These are phyloP conservation scores for Citrus inodora DNA, from an alignment of 345 rosid species.

Conservation along the genomic window DNA sequence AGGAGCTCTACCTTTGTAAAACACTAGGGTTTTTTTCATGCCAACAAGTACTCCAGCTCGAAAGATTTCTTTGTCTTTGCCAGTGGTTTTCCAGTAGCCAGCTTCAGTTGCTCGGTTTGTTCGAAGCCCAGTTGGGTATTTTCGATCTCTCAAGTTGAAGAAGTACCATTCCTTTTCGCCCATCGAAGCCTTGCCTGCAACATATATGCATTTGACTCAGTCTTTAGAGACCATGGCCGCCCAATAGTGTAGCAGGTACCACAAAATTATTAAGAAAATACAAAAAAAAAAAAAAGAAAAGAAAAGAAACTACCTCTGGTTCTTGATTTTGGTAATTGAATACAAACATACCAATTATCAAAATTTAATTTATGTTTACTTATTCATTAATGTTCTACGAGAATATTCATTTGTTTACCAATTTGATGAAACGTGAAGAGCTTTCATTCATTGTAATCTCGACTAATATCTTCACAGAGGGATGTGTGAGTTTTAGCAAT, in stretches of 20 bases:
- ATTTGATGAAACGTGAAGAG: neutral
- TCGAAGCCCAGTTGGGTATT: slow-evolving; percentile 94
- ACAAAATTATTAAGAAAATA: too few species aligned
- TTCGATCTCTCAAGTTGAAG: slow-evolving; percentile 79
- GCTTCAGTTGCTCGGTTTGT: slow-evolving; percentile 94
- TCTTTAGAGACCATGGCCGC: neutral
- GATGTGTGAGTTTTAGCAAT: neutral
- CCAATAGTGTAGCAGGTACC: too few species aligned
- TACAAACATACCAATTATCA: neutral
- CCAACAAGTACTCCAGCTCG: slow-evolving; percentile 64
- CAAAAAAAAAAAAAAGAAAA: neutral
- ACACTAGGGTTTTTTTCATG: slow-evolving; percentile 97
- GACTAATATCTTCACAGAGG: neutral
- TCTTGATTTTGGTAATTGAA: neutral
- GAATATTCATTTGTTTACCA: neutral
- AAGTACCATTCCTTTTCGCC: slow-evolving; percentile 98
- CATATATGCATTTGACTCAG: neutral
- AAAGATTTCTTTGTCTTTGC: slow-evolving; percentile 81
- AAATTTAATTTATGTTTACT: neutral
- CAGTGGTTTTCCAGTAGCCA: slow-evolving; percentile 96
- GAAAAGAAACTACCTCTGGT: neutral
- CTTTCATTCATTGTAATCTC: neutral
- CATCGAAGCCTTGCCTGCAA: slow-evolving; percentile 86
- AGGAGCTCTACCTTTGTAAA: slow-evolving; percentile 93
- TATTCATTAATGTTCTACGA: neutral